A percentile compares a stretch with the other conserved stretches of the same genome.
Evolutionary conservation across 148 eudicot species (phyloP).

Genomic region (Pouteria glomerata): DNA sequence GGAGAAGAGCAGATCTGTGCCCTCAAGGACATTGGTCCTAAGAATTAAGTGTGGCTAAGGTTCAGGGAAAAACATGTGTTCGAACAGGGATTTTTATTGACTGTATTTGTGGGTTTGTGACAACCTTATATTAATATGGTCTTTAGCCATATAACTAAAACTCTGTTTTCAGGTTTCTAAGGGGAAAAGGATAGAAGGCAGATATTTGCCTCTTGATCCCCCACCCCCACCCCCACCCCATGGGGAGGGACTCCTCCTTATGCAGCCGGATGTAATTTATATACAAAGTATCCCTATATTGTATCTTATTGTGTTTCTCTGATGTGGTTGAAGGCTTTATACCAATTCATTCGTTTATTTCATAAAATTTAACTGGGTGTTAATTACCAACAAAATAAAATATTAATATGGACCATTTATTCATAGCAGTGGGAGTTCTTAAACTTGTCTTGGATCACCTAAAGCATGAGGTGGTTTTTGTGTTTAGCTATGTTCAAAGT

Average conservation of each 20-base stretch:
- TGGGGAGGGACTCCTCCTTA: background rate
- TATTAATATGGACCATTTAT: too few species aligned
- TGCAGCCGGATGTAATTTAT: constrained; percentile 5
- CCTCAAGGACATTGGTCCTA: constrained; percentile 28
- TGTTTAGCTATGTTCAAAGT: too few species aligned
- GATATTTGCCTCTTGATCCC: background rate
- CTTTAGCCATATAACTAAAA: background rate
- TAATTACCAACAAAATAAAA: too few species aligned
- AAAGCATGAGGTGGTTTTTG: too few species aligned
- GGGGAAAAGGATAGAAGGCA: background rate
- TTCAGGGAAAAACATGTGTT: background rate
- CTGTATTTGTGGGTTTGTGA: constrained; percentile 5
- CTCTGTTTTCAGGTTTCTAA: background rate
- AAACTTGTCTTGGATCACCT: too few species aligned
- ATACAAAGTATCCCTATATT: background rate
- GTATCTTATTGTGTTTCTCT: background rate
- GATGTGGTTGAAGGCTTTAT: background rate
- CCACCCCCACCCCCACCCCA: too few species aligned
- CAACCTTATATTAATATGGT: background rate
- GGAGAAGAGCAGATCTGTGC: constrained; percentile 31
- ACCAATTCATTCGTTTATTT: background rate
- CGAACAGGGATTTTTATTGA: background rate
- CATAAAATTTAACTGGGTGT: too few species aligned
- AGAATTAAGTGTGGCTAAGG: background rate
- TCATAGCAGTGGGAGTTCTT: too few species aligned